Conservation (phyloP, 345 rosid species). For the Excoecaria cochinchinensis region DNA sequence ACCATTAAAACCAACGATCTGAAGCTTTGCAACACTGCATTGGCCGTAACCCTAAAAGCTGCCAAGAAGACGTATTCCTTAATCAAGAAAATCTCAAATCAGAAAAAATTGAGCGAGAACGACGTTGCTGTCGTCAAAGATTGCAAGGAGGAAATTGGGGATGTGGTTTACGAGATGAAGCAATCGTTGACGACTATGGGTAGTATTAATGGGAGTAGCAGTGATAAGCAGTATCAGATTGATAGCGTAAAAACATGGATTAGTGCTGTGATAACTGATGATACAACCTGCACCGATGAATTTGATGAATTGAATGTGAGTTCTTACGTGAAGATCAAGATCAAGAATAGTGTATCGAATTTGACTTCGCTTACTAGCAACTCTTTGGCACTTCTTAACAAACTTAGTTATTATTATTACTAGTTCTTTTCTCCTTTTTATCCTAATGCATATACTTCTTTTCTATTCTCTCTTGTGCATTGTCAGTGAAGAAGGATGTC, state of each 20-base stretch:
- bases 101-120: slow-evolving; percentile 25
- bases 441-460: background rate
- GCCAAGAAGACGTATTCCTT: slow-evolving; percentile 31
- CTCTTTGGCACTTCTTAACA: slow-evolving; percentile 58
- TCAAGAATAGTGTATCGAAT: slow-evolving; percentile 35
- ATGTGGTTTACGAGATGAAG: slow-evolving; percentile 51
- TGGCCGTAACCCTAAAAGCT: slow-evolving; percentile 42
- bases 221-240: slow-evolving; percentile 32
- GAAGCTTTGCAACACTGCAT: slow-evolving; percentile 53
- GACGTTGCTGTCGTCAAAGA: slow-evolving; percentile 48
- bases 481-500: too few species aligned
- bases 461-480: background rate
- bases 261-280: slow-evolving; percentile 69
- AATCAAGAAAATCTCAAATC: slow-evolving; percentile 29
- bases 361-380: slow-evolving; percentile 58
- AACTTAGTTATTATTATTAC: slow-evolving; percentile 19
- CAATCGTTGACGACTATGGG: slow-evolving; percentile 44
- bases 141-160: slow-evolving; percentile 47
- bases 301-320: slow-evolving; percentile 47
- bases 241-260: slow-evolving; percentile 53
- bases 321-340: slow-evolving; percentile 38
- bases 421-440: background rate
- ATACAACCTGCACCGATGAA: slow-evolving; percentile 66
- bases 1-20: slow-evolving; percentile 47
- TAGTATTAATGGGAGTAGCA: slow-evolving; percentile 4